These are phyloP conservation scores for Dendrobium chrysotoxum DNA, from an alignment of 106 monocot species.

Conservation along the genomic window DNA sequence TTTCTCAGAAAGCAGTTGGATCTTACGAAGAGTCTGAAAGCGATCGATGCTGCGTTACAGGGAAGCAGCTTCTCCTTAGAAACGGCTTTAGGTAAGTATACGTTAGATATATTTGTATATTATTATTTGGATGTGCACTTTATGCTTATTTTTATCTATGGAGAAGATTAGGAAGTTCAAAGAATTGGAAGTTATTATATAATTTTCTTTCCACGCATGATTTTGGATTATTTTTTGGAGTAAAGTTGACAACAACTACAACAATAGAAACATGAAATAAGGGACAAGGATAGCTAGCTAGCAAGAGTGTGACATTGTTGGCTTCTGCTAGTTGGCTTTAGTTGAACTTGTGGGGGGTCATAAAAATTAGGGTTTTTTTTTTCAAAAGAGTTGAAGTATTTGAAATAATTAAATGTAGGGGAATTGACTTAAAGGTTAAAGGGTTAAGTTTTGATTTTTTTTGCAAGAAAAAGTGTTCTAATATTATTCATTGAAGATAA, in stretches of 20 bases:
- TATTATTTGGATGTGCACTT: too few species aligned
- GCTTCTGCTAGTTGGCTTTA: neutral
- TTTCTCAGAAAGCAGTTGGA: too few species aligned
- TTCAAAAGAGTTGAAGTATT: neutral
- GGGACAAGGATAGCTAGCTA: neutral
- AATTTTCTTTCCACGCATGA: neutral
- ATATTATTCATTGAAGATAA: too few species aligned
- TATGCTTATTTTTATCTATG: too few species aligned
- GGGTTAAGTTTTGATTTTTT: neutral
- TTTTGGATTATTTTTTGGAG: neutral
- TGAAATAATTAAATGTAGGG: constrained; percentile 1
- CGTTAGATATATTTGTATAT: too few species aligned
- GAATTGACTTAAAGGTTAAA: neutral
- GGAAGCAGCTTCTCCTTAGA: too few species aligned
- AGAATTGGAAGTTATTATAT: neutral
- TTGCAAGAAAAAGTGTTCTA: too few species aligned
- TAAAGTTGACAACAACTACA: neutral
- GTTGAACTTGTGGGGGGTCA: too few species aligned
- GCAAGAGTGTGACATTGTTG: neutral
- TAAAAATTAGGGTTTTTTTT: too few species aligned
- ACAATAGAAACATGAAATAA: neutral
- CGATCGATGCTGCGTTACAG: too few species aligned
- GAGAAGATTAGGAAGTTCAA: neutral
- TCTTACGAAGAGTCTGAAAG: too few species aligned
- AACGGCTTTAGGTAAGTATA: too few species aligned